phyloP scores from a whole-genome alignment of 208 protist genomes.

The Leishmania martiniquensis region DNA sequence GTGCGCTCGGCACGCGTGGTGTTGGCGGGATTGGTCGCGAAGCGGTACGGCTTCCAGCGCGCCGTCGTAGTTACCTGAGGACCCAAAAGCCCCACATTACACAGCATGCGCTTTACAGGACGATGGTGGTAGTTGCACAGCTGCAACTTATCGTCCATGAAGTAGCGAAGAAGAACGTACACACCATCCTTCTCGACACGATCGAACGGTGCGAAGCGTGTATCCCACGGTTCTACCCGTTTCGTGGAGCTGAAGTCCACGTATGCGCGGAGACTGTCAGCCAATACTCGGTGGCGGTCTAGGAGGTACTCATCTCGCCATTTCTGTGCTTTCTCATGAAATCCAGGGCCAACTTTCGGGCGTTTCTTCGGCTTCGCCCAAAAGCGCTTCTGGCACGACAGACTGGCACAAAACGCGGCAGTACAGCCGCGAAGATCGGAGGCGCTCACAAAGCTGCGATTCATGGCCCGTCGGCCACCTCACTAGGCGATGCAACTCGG shows the following conservation, averaged over 20 bases:
- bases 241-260: conserved; percentile 89
- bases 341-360: conserved; percentile 86
- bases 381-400: conserved; percentile 69
- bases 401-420: conserved; percentile 20
- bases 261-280: conserved; percentile 86
- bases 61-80: conserved; percentile 78
- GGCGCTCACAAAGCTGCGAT: conserved; percentile 65
- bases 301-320: conserved; percentile 90
- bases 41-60: conserved; percentile 90
- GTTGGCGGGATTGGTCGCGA: conserved; percentile 72
- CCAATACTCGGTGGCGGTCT: conserved; percentile 84
- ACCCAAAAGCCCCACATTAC: conserved; percentile 90
- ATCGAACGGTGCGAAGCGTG: conserved; percentile 91
- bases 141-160: conserved; percentile 93
- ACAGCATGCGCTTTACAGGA: conserved; percentile 85
- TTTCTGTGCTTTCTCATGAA: conserved; percentile 91
- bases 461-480: conserved; percentile 20
- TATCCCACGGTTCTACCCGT: conserved; percentile 89
- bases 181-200: conserved; percentile 91
- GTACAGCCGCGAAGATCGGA: conserved; percentile 54
- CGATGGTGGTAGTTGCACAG: conserved; percentile 91
- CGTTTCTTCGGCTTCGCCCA: conserved; percentile 92
- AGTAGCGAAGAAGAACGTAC: conserved; percentile 78
- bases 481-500: neutral
- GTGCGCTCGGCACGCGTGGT: conserved; percentile 77